Conservation (phyloP, 2,329 filamentous ascomycete species). For the Beauveria scarabaeidicola region DNA sequence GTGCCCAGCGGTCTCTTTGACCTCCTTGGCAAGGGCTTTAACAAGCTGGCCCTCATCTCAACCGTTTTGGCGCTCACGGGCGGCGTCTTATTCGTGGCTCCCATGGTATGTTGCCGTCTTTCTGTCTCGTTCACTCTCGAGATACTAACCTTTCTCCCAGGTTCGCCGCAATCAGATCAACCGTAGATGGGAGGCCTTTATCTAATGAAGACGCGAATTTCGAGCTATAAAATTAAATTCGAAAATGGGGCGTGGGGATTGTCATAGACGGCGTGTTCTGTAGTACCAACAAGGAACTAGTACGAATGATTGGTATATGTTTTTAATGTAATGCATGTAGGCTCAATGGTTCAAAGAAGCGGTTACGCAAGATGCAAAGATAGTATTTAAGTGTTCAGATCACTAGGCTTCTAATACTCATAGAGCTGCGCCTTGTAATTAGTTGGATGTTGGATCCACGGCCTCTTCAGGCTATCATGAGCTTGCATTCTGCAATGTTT, state of each 20-base stretch:
- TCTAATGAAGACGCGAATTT: not conserved
- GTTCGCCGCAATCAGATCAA: conserved; percentile 62
- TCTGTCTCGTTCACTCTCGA: not conserved
- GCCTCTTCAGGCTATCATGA: too few relatives aligned
- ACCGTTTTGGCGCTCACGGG: conserved; percentile 74
- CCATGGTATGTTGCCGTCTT: conserved; percentile 60
- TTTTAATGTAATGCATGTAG: conserved; percentile 2
- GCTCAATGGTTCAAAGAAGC: not conserved
- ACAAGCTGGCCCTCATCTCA: conserved; percentile 73
- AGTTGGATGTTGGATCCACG: too few relatives aligned
- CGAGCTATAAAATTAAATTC: not conserved
- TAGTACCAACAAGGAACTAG: not conserved
- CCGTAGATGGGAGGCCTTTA: conserved; percentile 44
- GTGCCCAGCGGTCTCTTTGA: conserved; percentile 89
- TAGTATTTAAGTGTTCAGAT: too few relatives aligned
- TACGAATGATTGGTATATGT: not conserved
- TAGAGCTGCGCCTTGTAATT: too few relatives aligned
- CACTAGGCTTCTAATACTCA: too few relatives aligned
- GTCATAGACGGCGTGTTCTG: not conserved
- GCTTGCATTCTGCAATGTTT: too few relatives aligned
- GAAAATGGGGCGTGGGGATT: not conserved
- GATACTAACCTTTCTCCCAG: conserved; percentile 30
- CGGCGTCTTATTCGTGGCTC: conserved; percentile 70
- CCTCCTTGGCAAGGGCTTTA: conserved; percentile 86
- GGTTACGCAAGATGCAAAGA: not conserved